Evolutionary conservation across 2,329 filamentous ascomycete species (phyloP).

Genomic region (Xylariaceae sp.): DNA sequence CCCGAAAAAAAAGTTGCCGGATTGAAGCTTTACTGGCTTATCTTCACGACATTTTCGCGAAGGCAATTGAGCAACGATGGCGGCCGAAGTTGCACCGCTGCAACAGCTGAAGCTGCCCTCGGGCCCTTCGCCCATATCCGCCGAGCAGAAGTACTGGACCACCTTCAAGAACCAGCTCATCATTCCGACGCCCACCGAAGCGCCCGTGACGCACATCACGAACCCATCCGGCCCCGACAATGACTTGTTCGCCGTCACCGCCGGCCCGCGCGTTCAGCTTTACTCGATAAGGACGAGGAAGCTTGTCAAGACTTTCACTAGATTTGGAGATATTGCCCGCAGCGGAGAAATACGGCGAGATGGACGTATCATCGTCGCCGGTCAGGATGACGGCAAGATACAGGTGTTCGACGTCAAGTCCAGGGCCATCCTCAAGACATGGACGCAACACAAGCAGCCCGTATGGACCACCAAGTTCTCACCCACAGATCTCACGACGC

Average conservation of each 20-base stretch:
- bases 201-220: conserved; percentile 87
- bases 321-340: conserved; percentile 88
- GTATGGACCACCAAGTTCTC: conserved; percentile 92
- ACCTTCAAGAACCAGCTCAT: conserved; percentile 89
- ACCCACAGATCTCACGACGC: conserved; percentile 77
- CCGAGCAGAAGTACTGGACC: conserved; percentile 95
- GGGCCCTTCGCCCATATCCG: conserved; percentile 77
- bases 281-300: conserved; percentile 92
- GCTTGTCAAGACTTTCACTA: conserved; percentile 87
- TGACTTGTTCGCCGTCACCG: conserved; percentile 89
- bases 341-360: conserved; percentile 86
- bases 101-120: conserved; percentile 79
- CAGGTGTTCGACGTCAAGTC: conserved; percentile 92
- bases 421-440: conserved; percentile 89
- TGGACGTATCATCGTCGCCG: conserved; percentile 83
- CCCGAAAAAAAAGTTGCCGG: no score
- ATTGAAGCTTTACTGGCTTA: no score
- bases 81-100: conserved; percentile 78
- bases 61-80: conserved; percentile 55
- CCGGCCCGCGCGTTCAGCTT: conserved; percentile 87
- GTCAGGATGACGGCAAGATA: conserved; percentile 86
- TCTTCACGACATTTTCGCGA: neutral
- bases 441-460: conserved; percentile 90
- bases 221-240: conserved; percentile 46
- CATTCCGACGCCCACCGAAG: conserved; percentile 85